A percentile compares a stretch with the other conserved stretches of the same genome.
Evolutionary conservation across 2,329 filamentous ascomycete species (phyloP).

Genomic region (Ophiocordyceps camponoti-leonardi): DNA sequence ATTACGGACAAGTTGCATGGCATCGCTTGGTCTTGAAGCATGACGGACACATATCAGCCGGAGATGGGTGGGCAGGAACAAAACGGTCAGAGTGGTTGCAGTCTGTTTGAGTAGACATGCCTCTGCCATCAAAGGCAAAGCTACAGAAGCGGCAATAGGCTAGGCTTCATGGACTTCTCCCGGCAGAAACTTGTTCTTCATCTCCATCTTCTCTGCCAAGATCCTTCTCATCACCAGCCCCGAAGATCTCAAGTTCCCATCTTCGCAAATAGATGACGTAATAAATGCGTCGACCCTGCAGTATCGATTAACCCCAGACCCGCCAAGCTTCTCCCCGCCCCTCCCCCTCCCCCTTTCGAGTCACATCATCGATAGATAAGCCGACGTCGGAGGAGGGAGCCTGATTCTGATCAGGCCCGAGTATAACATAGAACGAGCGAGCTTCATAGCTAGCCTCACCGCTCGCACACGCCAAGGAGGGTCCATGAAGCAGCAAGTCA

Average conservation of each 20-base stretch:
- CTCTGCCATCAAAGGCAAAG: too few relatives aligned
- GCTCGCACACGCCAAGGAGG: neutral
- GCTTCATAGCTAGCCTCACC: neutral
- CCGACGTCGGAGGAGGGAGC: neutral
- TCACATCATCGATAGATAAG: neutral
- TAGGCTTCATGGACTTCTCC: too few relatives aligned
- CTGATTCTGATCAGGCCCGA: neutral
- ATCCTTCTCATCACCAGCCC: too few relatives aligned
- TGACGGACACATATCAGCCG: neutral
- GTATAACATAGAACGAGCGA: too few relatives aligned
- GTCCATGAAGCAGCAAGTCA: conserved; percentile 12
- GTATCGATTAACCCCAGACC: neutral
- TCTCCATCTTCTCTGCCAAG: too few relatives aligned
- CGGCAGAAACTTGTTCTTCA: too few relatives aligned
- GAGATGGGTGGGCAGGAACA: neutral
- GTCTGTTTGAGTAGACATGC: neutral
- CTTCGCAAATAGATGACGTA: neutral
- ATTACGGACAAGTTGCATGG: neutral
- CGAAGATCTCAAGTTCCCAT: neutral
- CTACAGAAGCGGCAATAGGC: too few relatives aligned
- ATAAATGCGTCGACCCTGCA: neutral
- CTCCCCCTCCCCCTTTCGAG: neutral
- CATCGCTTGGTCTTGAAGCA: neutral
- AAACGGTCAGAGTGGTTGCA: neutral
- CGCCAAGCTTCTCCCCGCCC: neutral